Conservation (phyloP, 2,329 filamentous ascomycete species). For the Fusarium gaditjirri region DNA sequence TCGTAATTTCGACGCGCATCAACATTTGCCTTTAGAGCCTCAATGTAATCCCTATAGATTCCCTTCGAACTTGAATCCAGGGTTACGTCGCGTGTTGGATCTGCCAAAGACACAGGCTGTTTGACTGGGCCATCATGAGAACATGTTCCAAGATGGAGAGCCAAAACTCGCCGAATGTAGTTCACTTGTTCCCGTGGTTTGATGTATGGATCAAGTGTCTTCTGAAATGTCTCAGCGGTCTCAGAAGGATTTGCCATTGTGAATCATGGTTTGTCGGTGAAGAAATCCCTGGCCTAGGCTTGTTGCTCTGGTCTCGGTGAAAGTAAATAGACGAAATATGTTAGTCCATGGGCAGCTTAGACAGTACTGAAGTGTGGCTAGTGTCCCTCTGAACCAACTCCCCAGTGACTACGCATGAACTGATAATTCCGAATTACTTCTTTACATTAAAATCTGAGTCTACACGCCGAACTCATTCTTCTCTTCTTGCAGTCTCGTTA, state of each 20-base stretch:
- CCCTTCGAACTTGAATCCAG: constrained; percentile 56
- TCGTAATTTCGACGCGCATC: constrained; percentile 62
- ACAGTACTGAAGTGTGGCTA: constrained; percentile 21
- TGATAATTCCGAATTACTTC: background rate
- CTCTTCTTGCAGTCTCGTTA: background rate
- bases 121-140: constrained; percentile 55
- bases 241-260: constrained; percentile 50
- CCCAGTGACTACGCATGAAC: background rate
- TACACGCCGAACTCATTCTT: background rate
- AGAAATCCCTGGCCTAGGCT: constrained; percentile 2
- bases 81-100: constrained; percentile 50
- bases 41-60: constrained; percentile 64
- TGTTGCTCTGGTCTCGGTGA: constrained; percentile 24
- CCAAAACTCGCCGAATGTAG: constrained; percentile 65
- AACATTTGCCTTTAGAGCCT: constrained; percentile 63
- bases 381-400: background rate
- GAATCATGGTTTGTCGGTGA: constrained; percentile 28
- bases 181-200: constrained; percentile 67
- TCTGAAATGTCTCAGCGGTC: constrained; percentile 51
- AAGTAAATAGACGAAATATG: constrained; percentile 31
- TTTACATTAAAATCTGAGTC: background rate
- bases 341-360: constrained; percentile 14
- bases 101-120: constrained; percentile 61
- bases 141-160: constrained; percentile 63
- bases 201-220: constrained; percentile 62